These are phyloP conservation scores for Pseudevernia furfuracea DNA, from an alignment of 495 filamentous ascomycete species.

Conservation along the genomic window DNA sequence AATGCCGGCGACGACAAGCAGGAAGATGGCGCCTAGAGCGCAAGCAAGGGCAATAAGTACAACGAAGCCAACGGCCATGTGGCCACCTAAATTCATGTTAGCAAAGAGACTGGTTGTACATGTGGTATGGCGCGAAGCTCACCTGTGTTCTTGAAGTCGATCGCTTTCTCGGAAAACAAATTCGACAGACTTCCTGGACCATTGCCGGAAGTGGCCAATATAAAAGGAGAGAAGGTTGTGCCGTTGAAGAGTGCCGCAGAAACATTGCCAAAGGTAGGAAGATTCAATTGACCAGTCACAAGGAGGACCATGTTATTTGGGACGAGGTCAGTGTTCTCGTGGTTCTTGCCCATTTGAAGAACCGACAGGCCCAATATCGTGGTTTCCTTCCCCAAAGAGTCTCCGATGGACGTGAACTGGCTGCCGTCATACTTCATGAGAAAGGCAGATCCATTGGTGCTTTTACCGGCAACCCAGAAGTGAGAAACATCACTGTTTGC, in stretches of 20 bases:
- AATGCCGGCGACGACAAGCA: conserved; percentile 79
- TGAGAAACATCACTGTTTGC: conserved; percentile 56
- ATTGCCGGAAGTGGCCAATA: conserved; percentile 60
- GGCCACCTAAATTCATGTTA: conserved; percentile 35
- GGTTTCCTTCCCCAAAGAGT: conserved; percentile 54
- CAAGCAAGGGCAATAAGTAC: conserved; percentile 90
- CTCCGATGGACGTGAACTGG: conserved; percentile 49
- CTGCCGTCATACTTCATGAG: conserved; percentile 67
- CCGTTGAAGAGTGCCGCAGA: conserved; percentile 89
- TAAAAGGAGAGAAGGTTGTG: conserved; percentile 64
- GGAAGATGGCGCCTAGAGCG: conserved; percentile 75
- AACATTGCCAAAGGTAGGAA: conserved; percentile 69
- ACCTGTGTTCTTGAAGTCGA: conserved; percentile 53
- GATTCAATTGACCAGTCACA: conserved; percentile 67
- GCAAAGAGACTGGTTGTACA: conserved; percentile 7
- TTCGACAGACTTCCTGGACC: conserved; percentile 66
- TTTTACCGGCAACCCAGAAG: conserved; percentile 72
- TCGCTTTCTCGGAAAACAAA: conserved; percentile 67
- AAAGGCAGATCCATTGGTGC: conserved; percentile 60
- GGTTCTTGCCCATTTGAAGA: conserved; percentile 57
- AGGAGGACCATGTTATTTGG: conserved; percentile 63
- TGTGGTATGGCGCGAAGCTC: conserved; percentile 27
- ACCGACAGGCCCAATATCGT: conserved; percentile 73
- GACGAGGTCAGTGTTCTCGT: conserved; percentile 57
- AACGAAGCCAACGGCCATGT: conserved; percentile 75